phyloP scores from a whole-genome alignment of 129 eudicot genomes.

The Flaveria ramosissima region DNA sequence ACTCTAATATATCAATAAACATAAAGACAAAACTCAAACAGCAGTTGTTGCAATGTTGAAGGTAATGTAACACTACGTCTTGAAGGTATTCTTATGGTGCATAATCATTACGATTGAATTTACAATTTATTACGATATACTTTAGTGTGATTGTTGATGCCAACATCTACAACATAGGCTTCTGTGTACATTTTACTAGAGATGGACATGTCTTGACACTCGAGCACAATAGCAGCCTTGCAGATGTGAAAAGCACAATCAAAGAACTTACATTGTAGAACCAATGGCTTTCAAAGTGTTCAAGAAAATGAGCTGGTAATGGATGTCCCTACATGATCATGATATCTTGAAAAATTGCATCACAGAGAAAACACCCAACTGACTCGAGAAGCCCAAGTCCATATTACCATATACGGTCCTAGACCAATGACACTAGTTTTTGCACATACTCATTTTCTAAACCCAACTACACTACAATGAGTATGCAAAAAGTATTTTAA shows the following conservation, averaged over 20 bases:
- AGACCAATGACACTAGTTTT: background rate
- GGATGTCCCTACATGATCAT: background rate
- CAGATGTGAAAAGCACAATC: background rate
- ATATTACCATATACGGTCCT: background rate
- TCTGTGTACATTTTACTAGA: background rate
- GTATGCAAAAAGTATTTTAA: no score
- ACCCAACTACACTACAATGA: no score
- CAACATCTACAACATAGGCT: background rate
- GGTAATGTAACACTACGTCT: background rate
- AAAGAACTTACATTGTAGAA: background rate
- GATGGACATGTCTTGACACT: background rate
- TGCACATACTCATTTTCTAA: background rate
- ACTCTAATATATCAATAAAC: background rate
- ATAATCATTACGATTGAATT: background rate
- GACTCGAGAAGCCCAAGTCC: background rate
- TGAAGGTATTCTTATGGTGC: background rate
- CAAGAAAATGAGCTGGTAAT: background rate
- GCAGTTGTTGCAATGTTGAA: background rate
- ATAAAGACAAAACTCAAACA: slow-evolving; percentile 1
- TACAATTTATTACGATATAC: background rate
- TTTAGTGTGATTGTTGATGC: background rate
- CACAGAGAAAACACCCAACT: background rate
- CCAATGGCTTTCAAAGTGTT: background rate
- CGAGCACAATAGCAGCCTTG: background rate
- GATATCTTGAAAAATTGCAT: no score